These are phyloP conservation scores for Aspergillus hancockii DNA, from an alignment of 495 filamentous ascomycete species.

Conservation along the genomic window DNA sequence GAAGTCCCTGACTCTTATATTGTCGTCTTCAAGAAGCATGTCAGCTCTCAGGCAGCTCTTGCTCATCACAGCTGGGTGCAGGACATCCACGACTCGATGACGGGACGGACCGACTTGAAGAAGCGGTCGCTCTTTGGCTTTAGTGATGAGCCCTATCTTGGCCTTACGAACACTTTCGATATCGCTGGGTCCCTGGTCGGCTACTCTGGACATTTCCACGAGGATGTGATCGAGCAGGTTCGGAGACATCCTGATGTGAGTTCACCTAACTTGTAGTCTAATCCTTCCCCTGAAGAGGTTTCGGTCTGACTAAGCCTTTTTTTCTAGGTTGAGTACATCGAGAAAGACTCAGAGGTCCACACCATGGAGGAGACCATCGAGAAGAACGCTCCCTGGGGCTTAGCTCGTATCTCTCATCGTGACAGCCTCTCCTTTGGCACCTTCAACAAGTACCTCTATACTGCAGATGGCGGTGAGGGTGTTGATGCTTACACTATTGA, in stretches of 20 bases:
- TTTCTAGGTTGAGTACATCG: constrained; percentile 88
- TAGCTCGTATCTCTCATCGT: constrained; percentile 96
- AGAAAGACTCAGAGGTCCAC: constrained; percentile 89
- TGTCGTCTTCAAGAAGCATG: constrained; percentile 96
- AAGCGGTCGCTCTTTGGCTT: constrained; percentile 84
- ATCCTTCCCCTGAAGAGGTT: constrained; percentile 2
- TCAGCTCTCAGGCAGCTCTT: constrained; percentile 62
- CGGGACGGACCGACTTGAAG: constrained; percentile 74
- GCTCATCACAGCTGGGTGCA: constrained; percentile 92
- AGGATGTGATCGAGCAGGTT: constrained; percentile 87
- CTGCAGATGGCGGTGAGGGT: constrained; percentile 89
- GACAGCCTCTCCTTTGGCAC: constrained; percentile 80
- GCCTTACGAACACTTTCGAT: constrained; percentile 94
- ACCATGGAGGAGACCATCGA: constrained; percentile 67
- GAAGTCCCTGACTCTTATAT: constrained; percentile 92
- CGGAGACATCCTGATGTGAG: constrained; percentile 97
- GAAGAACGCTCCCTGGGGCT: constrained; percentile 95
- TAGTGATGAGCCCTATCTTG: constrained; percentile 69
- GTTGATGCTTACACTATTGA: constrained; percentile 99
- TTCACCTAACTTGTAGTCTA: constrained; percentile 24
- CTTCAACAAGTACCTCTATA: constrained; percentile 98
- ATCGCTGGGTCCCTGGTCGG: constrained; percentile 81
- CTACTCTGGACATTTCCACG: constrained; percentile 96
- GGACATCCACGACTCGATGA: constrained; percentile 60
- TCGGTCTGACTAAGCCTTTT: constrained; percentile 17